Conservation (phyloP, 2,329 filamentous ascomycete species). For the Cladorrhinum sp. region DNA sequence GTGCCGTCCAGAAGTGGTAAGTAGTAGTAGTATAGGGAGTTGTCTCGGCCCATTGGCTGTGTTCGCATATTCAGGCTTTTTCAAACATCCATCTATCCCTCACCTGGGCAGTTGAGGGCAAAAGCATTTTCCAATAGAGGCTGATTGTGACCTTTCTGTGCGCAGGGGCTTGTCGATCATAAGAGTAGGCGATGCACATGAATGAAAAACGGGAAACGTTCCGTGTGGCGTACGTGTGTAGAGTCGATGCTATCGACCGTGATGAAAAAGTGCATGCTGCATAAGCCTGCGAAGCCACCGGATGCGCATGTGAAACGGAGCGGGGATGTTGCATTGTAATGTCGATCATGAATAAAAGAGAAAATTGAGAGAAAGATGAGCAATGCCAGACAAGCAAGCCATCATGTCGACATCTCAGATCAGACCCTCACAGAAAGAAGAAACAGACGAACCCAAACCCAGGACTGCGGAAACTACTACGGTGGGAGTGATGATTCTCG, state of each 20-base stretch:
- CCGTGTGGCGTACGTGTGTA: neutral
- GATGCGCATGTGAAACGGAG: neutral
- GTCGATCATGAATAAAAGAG: neutral
- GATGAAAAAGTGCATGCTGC: neutral
- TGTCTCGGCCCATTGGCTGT: neutral
- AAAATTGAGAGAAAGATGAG: too few species aligned
- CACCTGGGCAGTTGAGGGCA: neutral
- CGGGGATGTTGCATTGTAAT: neutral
- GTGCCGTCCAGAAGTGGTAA: neutral
- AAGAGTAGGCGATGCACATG: neutral
- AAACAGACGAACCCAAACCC: neutral
- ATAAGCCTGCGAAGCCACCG: neutral
- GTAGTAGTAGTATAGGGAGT: too few species aligned
- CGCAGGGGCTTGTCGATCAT: neutral
- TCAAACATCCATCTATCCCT: neutral
- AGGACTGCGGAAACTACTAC: neutral
- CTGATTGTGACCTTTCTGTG: conserved; percentile 4
- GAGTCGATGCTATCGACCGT: neutral
- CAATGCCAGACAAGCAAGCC: neutral
- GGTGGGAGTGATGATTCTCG: neutral
- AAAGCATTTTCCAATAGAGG: conserved; percentile 16
- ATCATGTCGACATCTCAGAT: neutral
- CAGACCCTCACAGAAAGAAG: neutral
- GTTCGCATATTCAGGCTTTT: neutral
- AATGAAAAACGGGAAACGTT: too few species aligned